phyloP scores from a whole-genome alignment of 345 rosid genomes.

The Kandelia obovata region DNA sequence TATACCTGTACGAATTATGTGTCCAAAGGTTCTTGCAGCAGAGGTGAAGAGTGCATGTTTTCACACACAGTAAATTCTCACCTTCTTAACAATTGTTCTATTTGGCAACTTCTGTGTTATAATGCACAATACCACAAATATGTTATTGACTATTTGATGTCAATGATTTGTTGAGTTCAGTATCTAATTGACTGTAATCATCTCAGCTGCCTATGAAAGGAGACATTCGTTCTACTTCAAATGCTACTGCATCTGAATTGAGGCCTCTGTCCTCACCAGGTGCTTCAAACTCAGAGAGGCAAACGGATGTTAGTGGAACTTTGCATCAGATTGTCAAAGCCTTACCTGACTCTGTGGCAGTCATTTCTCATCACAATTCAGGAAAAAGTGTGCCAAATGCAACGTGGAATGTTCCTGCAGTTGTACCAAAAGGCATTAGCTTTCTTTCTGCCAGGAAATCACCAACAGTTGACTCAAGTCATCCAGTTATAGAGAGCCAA shows the following conservation, averaged over 20 bases:
- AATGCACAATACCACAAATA: background rate
- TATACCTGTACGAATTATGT: constrained; percentile 63
- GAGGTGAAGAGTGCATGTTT: constrained; percentile 74
- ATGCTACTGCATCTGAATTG: constrained; percentile 18
- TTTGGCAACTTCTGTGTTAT: background rate
- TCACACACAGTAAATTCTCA: constrained; percentile 69
- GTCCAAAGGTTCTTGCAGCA: constrained; percentile 58
- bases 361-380: constrained; percentile 16
- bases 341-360: constrained; percentile 11
- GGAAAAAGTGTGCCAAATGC: constrained; percentile 18
- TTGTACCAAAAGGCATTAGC: constrained; percentile 45
- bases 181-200: constrained; percentile 11
- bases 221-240: constrained; percentile 24
- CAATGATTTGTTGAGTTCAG: background rate
- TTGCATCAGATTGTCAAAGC: constrained; percentile 14
- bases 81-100: background rate
- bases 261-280: constrained; percentile 21
- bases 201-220: constrained; percentile 35
- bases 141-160: background rate
- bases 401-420: constrained; percentile 15
- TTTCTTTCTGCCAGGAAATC: constrained; percentile 37
- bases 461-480: constrained; percentile 14
- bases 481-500: constrained; percentile 18
- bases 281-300: constrained; percentile 28
- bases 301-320: constrained; percentile 17